Conservation (phyloP, 1,284 basidiomycete genomes). For the Ceratorhiza oryzae-sativae region DNA sequence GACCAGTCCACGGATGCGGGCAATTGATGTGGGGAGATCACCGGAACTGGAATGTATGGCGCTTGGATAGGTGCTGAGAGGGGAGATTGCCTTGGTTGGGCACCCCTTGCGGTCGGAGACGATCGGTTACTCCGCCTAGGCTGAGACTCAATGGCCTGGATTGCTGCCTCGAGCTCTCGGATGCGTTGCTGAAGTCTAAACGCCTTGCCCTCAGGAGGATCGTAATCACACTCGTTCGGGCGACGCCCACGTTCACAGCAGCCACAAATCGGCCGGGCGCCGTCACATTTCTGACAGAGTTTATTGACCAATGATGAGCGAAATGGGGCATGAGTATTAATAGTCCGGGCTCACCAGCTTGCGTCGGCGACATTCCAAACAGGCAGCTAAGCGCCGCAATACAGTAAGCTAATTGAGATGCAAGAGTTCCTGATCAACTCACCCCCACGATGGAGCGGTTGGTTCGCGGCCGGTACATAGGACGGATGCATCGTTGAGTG, state of each 20-base stretch:
- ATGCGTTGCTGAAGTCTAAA: conserved; percentile 31
- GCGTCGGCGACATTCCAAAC: conserved; percentile 32
- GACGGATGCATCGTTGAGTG: conserved; percentile 6
- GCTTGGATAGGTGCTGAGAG: background rate
- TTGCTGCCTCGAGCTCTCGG: conserved; percentile 9
- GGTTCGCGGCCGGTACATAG: conserved; percentile 9
- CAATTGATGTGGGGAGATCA: conserved; percentile 23
- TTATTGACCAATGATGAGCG: background rate
- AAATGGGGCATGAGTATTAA: background rate
- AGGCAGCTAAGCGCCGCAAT: background rate
- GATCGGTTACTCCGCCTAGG: conserved; percentile 10
- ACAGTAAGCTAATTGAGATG: background rate
- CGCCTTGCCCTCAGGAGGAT: conserved; percentile 25
- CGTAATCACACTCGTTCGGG: conserved; percentile 1
- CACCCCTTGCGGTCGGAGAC: background rate
- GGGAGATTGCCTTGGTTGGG: background rate
- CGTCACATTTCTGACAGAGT: conserved; percentile 21
- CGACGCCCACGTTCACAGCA: conserved; percentile 27
- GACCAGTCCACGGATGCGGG: conserved; percentile 34
- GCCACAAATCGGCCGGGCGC: conserved; percentile 20
- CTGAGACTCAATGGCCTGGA: conserved; percentile 28
- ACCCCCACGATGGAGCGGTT: conserved; percentile 31
- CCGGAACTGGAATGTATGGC: conserved; percentile 4
- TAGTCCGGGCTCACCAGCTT: conserved; percentile 4
- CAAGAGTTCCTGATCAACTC: background rate